A percentile compares a stretch with the other conserved stretches of the same genome.
Evolutionary conservation across 139 green algal species (phyloP).

Genomic region (Asterochloris sp.): DNA sequence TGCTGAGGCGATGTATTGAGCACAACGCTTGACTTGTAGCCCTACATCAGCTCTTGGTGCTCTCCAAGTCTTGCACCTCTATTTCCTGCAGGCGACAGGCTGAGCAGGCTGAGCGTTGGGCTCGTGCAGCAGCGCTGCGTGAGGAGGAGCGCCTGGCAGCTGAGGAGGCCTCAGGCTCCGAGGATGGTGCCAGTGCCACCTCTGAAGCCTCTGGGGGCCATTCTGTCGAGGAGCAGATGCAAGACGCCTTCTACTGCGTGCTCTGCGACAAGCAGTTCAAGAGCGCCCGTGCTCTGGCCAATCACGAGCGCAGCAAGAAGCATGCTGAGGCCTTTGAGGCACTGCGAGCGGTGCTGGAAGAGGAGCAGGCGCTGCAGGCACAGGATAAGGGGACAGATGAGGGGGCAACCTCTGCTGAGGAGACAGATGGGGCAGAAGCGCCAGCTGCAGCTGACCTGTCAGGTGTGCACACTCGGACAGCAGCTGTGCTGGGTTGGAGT

Average conservation of each 20-base stretch:
- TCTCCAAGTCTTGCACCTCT: background rate
- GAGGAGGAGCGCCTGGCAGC: background rate
- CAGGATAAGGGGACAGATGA: constrained; percentile 6
- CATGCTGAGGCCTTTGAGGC: constrained; percentile 5
- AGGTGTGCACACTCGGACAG: too few relatives aligned
- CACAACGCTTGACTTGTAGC: too few relatives aligned
- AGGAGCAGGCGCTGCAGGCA: constrained; percentile 12
- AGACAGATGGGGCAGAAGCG: background rate
- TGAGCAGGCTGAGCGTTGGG: constrained; percentile 35
- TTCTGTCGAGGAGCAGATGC: constrained; percentile 15
- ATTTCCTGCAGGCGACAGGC: constrained; percentile 25
- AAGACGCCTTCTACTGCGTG: constrained; percentile 67
- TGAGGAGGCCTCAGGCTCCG: constrained; percentile 10
- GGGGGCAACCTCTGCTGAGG: background rate
- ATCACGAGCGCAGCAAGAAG: constrained; percentile 68
- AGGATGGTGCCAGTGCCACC: constrained; percentile 25
- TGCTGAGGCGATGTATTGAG: too few relatives aligned
- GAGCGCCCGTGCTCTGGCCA: constrained; percentile 70
- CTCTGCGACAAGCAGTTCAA: constrained; percentile 92
- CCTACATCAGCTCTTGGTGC: too few relatives aligned
- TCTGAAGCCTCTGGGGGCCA: background rate
- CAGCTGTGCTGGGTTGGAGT: too few relatives aligned
- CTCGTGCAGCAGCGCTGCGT: constrained; percentile 4
- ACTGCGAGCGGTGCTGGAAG: constrained; percentile 4
- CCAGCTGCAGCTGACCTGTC: background rate